phyloP scores from a whole-genome alignment of 2,329 filamentous ascomycete species.

The Orbilia blumenaviensis region DNA sequence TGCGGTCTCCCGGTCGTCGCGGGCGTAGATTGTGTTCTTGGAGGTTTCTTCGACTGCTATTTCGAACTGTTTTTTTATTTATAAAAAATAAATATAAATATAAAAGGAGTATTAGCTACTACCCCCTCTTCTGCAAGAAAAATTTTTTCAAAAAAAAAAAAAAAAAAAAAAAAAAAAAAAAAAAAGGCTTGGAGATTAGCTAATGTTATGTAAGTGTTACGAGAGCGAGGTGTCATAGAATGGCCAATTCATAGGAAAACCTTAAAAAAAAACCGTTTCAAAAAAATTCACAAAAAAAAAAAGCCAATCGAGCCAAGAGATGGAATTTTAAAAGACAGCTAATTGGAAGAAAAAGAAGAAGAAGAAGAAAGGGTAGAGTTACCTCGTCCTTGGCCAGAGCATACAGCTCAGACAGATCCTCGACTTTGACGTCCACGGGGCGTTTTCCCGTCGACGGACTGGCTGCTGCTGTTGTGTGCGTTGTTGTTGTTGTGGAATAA shows the following conservation, averaged over 20 bases:
- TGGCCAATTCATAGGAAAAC: no score
- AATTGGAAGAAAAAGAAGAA: not conserved
- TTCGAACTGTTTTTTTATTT: constrained; percentile 61
- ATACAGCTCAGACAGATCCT: constrained; percentile 42
- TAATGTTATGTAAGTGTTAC: constrained; percentile 10
- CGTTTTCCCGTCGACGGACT: constrained; percentile 29
- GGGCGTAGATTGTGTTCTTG: constrained; percentile 68
- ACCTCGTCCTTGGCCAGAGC: constrained; percentile 44
- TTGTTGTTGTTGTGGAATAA: not conserved
- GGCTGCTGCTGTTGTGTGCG: not conserved
- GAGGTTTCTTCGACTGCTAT: constrained; percentile 64
- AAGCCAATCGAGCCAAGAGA: no score
- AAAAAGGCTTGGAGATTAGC: not conserved
- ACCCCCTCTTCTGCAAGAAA: no score
- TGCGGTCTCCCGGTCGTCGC: constrained; percentile 67
- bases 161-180: not conserved
- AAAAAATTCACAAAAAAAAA: not conserved
- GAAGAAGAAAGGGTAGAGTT: not conserved
- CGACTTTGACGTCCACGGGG: constrained; percentile 41
- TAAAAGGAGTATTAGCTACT: no score
- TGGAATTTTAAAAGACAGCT: not conserved
- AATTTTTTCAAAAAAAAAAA: not conserved
- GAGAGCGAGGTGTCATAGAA: not conserved
- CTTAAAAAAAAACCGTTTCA: no score
- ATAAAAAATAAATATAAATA: not conserved